phyloP scores from a whole-genome alignment of 495 filamentous ascomycete species.

The Durotheca rogersii region DNA sequence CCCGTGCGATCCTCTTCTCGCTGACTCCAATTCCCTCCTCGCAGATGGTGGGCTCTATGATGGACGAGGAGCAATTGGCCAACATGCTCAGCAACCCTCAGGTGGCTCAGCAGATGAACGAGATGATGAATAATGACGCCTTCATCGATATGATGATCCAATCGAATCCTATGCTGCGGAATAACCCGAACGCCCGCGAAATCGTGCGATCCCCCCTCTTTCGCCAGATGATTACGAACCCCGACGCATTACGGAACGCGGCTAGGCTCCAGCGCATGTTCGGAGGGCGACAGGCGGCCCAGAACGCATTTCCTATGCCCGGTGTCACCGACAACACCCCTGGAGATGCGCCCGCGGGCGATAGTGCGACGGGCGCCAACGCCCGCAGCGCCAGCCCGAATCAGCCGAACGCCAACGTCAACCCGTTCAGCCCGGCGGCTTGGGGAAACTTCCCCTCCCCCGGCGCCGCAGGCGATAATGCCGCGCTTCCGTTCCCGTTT shows the following conservation, averaged over 20 bases:
- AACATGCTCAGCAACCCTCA: slow-evolving; percentile 84
- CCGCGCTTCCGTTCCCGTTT: slow-evolving; percentile 64
- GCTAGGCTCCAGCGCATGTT: slow-evolving; percentile 75
- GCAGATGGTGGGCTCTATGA: slow-evolving; percentile 87
- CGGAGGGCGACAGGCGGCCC: slow-evolving; percentile 49
- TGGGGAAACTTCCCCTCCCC: slow-evolving; percentile 25
- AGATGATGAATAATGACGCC: slow-evolving; percentile 88
- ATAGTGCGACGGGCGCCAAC: slow-evolving; percentile 22
- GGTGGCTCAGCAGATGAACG: slow-evolving; percentile 80
- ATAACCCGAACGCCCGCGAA: slow-evolving; percentile 77
- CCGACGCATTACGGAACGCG: slow-evolving; percentile 75
- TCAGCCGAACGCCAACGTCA: slow-evolving; percentile 34
- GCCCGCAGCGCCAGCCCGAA: slow-evolving; percentile 22
- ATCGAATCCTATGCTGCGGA: slow-evolving; percentile 82
- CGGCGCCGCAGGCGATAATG: slow-evolving; percentile 26
- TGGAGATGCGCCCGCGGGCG: slow-evolving; percentile 35
- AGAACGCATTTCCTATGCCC: slow-evolving; percentile 77
- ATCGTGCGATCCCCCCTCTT: slow-evolving; percentile 85
- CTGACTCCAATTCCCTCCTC: slow-evolving; percentile 35
- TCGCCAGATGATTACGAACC: slow-evolving; percentile 94
- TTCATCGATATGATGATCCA: slow-evolving; percentile 92
- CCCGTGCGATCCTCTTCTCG: not conserved
- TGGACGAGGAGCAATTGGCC: slow-evolving; percentile 71
- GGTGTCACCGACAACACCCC: slow-evolving; percentile 77
- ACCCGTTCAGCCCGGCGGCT: slow-evolving; percentile 43